phyloP scores from a whole-genome alignment of 352 stramenopile species.

The Globisporangium emineosum region DNA sequence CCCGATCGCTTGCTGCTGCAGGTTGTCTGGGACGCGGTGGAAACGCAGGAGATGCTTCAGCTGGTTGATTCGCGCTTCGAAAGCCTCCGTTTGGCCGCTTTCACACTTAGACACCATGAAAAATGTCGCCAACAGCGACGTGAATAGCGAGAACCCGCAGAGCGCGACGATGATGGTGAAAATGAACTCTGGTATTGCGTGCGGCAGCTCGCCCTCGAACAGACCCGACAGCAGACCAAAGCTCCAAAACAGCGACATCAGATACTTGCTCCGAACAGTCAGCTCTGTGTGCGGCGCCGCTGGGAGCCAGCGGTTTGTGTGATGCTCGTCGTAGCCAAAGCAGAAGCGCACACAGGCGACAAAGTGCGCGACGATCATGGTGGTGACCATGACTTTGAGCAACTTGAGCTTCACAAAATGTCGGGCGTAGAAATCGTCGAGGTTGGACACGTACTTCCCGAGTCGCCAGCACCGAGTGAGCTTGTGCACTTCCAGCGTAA shows the following conservation, averaged over 20 bases:
- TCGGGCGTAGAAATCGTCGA: slow-evolving; percentile 56
- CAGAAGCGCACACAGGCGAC: slow-evolving; percentile 43
- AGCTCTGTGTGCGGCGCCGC: slow-evolving; percentile 10
- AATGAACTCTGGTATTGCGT: slow-evolving; percentile 30
- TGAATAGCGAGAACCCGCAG: slow-evolving; percentile 53
- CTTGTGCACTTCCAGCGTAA: slow-evolving; percentile 49
- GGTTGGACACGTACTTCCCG: slow-evolving; percentile 37
- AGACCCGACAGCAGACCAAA: slow-evolving; percentile 54
- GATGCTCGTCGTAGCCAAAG: slow-evolving; percentile 25
- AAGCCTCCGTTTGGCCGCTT: slow-evolving; percentile 32
- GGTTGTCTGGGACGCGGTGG: slow-evolving; percentile 47
- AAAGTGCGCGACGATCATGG: slow-evolving; percentile 40
- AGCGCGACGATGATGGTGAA: slow-evolving; percentile 52
- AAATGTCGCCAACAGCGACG: slow-evolving; percentile 58
- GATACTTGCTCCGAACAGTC: slow-evolving; percentile 25
- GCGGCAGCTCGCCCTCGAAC: slow-evolving; percentile 47
- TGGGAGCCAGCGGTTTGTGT: slow-evolving; percentile 24
- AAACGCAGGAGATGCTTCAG: slow-evolving; percentile 63
- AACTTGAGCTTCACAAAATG: slow-evolving; percentile 50
- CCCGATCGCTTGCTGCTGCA: slow-evolving; percentile 50
- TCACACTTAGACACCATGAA: slow-evolving; percentile 76
- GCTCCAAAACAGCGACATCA: slow-evolving; percentile 44
- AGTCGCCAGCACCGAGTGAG: slow-evolving; percentile 42
- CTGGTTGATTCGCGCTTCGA: slow-evolving; percentile 61
- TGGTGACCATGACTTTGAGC: slow-evolving; percentile 40